These are phyloP conservation scores for Aspergillus sp. DNA, from an alignment of 2,329 filamentous ascomycete genomes.

Conservation along the genomic window DNA sequence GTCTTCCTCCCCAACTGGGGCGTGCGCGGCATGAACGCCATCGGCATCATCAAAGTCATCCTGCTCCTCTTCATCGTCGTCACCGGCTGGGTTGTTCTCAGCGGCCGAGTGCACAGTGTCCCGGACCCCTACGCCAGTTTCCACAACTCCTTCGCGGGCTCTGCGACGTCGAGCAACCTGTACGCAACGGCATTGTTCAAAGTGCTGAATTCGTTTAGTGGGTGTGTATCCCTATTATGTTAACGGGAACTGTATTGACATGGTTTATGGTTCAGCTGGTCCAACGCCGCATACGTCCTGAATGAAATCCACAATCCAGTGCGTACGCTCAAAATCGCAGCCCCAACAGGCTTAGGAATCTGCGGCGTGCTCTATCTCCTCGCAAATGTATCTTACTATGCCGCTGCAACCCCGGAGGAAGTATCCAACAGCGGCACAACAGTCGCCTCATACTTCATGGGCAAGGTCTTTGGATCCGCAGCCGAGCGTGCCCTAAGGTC, in stretches of 20 bases:
- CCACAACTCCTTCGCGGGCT: constrained; percentile 8
- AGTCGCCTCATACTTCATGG: constrained; percentile 3
- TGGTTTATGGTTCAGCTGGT: neutral
- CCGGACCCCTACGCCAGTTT: constrained; percentile 44
- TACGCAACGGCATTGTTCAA: constrained; percentile 5
- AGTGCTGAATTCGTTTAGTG: neutral
- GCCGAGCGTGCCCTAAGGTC: neutral
- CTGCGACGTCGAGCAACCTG: constrained; percentile 1
- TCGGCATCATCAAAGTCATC: constrained; percentile 48
- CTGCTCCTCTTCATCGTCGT: constrained; percentile 46
- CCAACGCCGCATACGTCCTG: constrained; percentile 38
- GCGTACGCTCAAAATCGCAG: constrained; percentile 54
- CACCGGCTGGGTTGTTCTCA: constrained; percentile 41
- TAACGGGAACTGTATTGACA: neutral
- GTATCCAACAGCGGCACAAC: constrained; percentile 2
- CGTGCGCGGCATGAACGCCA: constrained; percentile 45
- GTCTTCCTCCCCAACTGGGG: constrained; percentile 40
- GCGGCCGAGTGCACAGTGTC: constrained; percentile 33
- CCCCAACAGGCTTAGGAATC: constrained; percentile 51
- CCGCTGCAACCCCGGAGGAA: neutral
- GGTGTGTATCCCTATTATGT: neutral
- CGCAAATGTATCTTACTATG: constrained; percentile 52
- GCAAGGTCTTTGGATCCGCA: constrained; percentile 1
- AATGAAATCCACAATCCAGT: constrained; percentile 55
- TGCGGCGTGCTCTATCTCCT: constrained; percentile 54